phyloP scores from a whole-genome alignment of 2,329 filamentous ascomycete genomes.

The Curvularia eragrostidis region DNA sequence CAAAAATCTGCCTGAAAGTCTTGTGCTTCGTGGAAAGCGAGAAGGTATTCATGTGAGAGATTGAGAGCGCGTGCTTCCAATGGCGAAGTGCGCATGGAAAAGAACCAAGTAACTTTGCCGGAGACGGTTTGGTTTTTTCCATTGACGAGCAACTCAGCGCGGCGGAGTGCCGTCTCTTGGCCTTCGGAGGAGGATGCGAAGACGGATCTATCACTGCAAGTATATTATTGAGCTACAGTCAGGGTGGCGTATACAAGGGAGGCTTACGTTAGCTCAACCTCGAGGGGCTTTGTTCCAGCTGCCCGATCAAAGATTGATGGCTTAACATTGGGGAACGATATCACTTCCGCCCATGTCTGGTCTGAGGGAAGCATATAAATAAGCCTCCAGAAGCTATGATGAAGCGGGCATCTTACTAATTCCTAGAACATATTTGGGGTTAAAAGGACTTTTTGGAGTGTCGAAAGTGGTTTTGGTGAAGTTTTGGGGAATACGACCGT shows the following conservation, averaged over 20 bases:
- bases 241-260: background rate
- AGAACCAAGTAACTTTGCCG: background rate
- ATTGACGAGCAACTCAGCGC: background rate
- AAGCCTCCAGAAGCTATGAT: background rate
- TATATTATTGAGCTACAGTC: background rate
- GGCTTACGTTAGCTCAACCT: background rate
- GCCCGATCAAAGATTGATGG: background rate
- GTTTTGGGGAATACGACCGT: slow-evolving; percentile 43
- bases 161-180: background rate
- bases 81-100: background rate
- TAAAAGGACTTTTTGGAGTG: slow-evolving; percentile 45
- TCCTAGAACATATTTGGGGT: background rate
- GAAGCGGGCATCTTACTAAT: background rate
- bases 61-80: background rate
- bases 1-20: slow-evolving; percentile 2
- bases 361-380: background rate
- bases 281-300: background rate
- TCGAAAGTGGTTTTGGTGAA: slow-evolving; percentile 58
- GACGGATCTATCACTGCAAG: background rate
- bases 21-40: background rate
- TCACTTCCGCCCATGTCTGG: background rate
- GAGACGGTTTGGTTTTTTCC: background rate
- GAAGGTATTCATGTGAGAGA: background rate
- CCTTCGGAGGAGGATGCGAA: background rate
- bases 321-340: background rate